Conservation (phyloP, 2,329 filamentous ascomycete species). For the Trichoderma sp. region DNA sequence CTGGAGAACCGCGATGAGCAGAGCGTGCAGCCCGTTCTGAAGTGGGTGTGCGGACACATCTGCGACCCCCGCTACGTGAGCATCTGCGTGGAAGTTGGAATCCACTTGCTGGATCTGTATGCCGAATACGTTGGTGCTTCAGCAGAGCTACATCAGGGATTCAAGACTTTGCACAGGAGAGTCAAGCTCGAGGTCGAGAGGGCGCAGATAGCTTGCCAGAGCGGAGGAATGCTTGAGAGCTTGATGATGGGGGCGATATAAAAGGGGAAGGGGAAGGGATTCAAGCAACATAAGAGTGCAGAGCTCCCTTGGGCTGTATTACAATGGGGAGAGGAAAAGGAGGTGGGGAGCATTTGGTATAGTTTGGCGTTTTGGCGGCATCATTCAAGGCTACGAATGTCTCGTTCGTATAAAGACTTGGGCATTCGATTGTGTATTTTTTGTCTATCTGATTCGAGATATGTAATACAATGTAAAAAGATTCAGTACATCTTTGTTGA, state of each 20-base stretch:
- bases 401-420: slow-evolving; percentile 1
- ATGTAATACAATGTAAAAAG: not conserved
- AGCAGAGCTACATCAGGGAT: slow-evolving; percentile 68
- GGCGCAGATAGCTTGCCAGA: slow-evolving; percentile 79
- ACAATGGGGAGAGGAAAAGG: not conserved
- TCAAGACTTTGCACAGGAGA: slow-evolving; percentile 67
- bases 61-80: slow-evolving; percentile 78
- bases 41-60: slow-evolving; percentile 80
- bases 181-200: slow-evolving; percentile 79
- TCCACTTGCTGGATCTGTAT: slow-evolving; percentile 85
- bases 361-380: slow-evolving; percentile 19
- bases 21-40: slow-evolving; percentile 77
- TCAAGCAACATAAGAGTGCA: not conserved
- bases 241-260: slow-evolving; percentile 46
- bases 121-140: slow-evolving; percentile 75
- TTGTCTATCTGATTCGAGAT: slow-evolving; percentile 2
- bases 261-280: not conserved
- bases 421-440: not conserved
- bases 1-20: slow-evolving; percentile 79
- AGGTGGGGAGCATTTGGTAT: slow-evolving; percentile 14
- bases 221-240: slow-evolving; percentile 82
- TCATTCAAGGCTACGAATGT: slow-evolving; percentile 1
- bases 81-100: slow-evolving; percentile 79
- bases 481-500: not conserved
- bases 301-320: not conserved